A percentile compares a stretch with the other conserved stretches of the same genome.
Conservation (phyloP, 164 flowering plant species). For the Saururus chinensis region DNA sequence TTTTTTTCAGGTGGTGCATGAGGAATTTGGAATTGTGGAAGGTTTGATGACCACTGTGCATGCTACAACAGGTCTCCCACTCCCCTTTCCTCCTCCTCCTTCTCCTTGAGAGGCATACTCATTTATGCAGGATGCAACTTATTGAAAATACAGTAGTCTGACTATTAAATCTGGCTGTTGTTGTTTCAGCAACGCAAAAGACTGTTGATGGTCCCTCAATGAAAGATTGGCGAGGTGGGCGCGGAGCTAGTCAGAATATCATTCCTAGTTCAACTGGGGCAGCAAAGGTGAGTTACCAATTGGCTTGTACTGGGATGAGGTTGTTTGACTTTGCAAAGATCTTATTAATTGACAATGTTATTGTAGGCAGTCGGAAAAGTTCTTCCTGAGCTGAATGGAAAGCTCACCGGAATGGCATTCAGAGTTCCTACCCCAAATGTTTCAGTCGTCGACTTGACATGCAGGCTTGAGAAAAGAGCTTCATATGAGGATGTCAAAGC, state of each 20-base stretch:
- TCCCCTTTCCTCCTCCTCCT: too few species aligned
- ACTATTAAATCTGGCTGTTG: conserved; percentile 1
- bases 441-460: conserved; percentile 94
- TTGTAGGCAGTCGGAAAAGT: conserved; percentile 94
- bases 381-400: conserved; percentile 92
- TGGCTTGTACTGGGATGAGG: background rate
- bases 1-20: conserved; percentile 74
- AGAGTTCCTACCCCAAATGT: conserved; percentile 98
- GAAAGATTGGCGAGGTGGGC: conserved; percentile 99
- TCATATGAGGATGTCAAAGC: conserved; percentile 93
- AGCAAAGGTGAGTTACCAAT: conserved; percentile 60
- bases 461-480: conserved; percentile 83
- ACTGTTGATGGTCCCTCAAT: conserved; percentile 96
- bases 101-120: conserved; percentile 5
- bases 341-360: conserved; percentile 5
- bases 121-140: background rate
- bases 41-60: conserved; percentile 98
- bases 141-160: background rate
- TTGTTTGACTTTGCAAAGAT: background rate
- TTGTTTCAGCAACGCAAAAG: conserved; percentile 86
- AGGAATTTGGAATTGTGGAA: conserved; percentile 91
- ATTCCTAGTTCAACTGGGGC: conserved; percentile 99
- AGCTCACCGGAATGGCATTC: conserved; percentile 99
- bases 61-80: conserved; percentile 91
- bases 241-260: conserved; percentile 92